A percentile compares a stretch with the other conserved stretches of the same genome.
phyloP scores from a whole-genome alignment of 1,284 basidiomycete genomes.

The Athelia sp. region DNA sequence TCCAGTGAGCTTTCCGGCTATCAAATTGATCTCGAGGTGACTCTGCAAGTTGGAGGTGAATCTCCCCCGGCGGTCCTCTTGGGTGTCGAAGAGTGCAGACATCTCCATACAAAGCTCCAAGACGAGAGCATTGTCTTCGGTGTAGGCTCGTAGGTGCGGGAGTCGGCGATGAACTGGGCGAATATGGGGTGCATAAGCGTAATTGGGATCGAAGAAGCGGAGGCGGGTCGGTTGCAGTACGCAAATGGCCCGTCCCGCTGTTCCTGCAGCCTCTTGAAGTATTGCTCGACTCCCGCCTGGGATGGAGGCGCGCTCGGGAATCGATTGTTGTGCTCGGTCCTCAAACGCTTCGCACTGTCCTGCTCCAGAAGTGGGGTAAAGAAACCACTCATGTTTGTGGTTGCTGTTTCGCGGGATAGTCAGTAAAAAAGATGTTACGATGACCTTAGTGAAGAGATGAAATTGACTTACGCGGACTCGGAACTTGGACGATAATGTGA shows the following conservation, averaged over 20 bases:
- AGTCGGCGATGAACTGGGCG: not conserved
- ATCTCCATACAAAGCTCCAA: not conserved
- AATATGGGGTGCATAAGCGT: not conserved
- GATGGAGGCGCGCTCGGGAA: not conserved
- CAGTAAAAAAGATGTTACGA: not conserved
- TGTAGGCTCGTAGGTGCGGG: not conserved
- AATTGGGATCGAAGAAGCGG: not conserved
- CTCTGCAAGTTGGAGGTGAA: not conserved
- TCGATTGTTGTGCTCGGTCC: not conserved
- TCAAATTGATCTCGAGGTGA: not conserved
- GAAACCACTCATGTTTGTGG: not conserved
- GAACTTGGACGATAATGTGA: not conserved
- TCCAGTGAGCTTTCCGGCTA: not conserved
- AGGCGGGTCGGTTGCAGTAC: not conserved
- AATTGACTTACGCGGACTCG: not conserved
- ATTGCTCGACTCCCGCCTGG: not conserved
- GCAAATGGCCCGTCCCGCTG: not conserved
- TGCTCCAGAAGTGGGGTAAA: not conserved
- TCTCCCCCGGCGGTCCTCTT: not conserved
- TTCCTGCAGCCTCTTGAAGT: not conserved
- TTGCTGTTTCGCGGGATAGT: not conserved
- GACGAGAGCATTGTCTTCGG: not conserved
- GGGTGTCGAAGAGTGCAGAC: not conserved
- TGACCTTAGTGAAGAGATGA: not conserved
- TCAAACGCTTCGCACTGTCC: not conserved